Evolutionary conservation across 495 filamentous ascomycete genomes (phyloP).

Genomic region (Cercophora scortea): DNA sequence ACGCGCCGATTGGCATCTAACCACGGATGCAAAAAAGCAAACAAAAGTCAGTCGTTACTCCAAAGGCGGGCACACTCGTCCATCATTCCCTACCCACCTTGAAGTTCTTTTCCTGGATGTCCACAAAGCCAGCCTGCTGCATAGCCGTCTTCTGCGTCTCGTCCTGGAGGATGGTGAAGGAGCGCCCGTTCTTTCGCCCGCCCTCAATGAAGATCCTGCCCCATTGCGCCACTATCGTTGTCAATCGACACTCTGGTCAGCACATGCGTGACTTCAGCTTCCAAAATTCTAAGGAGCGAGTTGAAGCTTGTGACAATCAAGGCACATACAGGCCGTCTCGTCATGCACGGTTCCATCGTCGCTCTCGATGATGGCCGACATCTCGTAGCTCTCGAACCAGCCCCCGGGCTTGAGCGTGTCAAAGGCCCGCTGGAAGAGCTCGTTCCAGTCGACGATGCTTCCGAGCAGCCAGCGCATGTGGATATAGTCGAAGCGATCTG

Average conservation of each 20-base stretch:
- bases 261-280: no score
- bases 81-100: neutral
- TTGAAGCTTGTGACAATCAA: no score
- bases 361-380: constrained; percentile 28
- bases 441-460: constrained; percentile 48
- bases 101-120: neutral
- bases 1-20: constrained; percentile 41
- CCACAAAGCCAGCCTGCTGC: constrained; percentile 25
- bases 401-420: constrained; percentile 21
- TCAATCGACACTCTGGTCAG: no score
- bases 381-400: constrained; percentile 39
- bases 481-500: constrained; percentile 52
- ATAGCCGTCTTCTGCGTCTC: constrained; percentile 20
- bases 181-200: constrained; percentile 36
- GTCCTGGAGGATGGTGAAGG: constrained; percentile 33
- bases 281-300: no score
- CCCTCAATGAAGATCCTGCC: constrained; percentile 33
- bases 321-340: constrained; percentile 21
- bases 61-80: no score
- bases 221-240: constrained; percentile 24
- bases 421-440: constrained; percentile 23
- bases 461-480: constrained; percentile 53
- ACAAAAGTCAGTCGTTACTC: no score
- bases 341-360: constrained; percentile 42
- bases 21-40: neutral